Evolutionary conservation across 306 rosid species (phyloP).

Genomic region (Comarum palustre): DNA sequence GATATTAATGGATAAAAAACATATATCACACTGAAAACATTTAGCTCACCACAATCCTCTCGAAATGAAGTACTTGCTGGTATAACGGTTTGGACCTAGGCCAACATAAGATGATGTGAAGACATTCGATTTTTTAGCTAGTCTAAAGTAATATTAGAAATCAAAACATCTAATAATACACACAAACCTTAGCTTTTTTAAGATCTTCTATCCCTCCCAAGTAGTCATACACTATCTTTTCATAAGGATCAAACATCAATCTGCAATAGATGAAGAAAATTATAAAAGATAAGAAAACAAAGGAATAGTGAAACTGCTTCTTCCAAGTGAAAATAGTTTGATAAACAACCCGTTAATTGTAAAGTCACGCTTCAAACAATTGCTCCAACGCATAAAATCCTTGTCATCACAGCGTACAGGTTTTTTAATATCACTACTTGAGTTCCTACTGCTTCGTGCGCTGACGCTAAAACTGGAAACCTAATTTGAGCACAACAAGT

Average conservation of each 20-base stretch:
- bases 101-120: conserved; percentile 39
- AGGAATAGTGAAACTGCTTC: conserved; percentile 18
- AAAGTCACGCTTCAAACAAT: conserved; percentile 79
- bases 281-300: conserved; percentile 1
- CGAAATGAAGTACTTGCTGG: conserved; percentile 74
- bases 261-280: conserved; percentile 39
- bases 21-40: conserved; percentile 25
- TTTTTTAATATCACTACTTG: conserved; percentile 30
- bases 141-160: conserved; percentile 31
- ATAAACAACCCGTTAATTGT: conserved; percentile 80
- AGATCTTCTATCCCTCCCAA: conserved; percentile 82
- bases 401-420: conserved; percentile 51
- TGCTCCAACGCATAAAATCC: conserved; percentile 78
- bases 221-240: conserved; percentile 66
- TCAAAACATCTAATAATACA: conserved; percentile 31
- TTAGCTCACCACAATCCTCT: conserved; percentile 78
- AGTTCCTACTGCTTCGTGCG: conserved; percentile 25
- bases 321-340: conserved; percentile 31
- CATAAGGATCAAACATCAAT: conserved; percentile 81
- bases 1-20: not conserved
- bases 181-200: conserved; percentile 61
- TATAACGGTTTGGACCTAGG: conserved; percentile 69
- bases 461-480: conserved; percentile 83
- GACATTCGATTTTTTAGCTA: conserved; percentile 25
- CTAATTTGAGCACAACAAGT: conserved; percentile 30